These are phyloP conservation scores for Lichtheimia hyalospora DNA, from an alignment of 371 early-diverging fungal genomes.

Conservation along the genomic window DNA sequence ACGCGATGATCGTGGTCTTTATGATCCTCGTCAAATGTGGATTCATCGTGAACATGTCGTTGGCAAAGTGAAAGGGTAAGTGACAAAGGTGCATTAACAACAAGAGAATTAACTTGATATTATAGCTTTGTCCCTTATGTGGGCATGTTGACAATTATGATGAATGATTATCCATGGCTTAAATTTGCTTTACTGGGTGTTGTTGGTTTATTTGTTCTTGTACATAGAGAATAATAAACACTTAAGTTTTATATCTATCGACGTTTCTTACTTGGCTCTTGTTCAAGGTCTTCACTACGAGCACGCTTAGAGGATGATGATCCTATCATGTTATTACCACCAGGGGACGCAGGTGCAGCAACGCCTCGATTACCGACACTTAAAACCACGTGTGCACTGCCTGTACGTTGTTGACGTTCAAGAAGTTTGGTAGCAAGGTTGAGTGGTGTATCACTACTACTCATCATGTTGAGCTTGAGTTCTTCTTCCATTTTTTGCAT, in stretches of 20 bases:
- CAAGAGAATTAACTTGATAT: background rate
- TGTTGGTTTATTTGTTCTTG: constrained; percentile 72
- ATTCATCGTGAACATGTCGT: constrained; percentile 84
- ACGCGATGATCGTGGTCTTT: constrained; percentile 93
- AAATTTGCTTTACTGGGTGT: constrained; percentile 80
- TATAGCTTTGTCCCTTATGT: constrained; percentile 85
- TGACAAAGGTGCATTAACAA: too few species aligned
- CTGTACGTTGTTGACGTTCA: constrained; percentile 71
- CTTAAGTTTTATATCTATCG: background rate
- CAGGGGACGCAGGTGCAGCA: constrained; percentile 21
- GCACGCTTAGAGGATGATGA: constrained; percentile 5
- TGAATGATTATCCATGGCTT: constrained; percentile 94
- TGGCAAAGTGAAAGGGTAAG: constrained; percentile 84
- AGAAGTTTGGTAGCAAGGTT: constrained; percentile 74
- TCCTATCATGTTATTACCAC: background rate
- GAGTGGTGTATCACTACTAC: constrained; percentile 78
- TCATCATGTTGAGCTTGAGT: constrained; percentile 73
- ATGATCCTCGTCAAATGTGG: constrained; percentile 90
- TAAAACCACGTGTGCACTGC: constrained; percentile 81
- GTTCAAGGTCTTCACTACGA: constrained; percentile 6
- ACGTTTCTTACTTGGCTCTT: constrained; percentile 8
- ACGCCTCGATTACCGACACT: constrained; percentile 77
- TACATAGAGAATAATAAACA: constrained; percentile 53
- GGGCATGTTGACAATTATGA: constrained; percentile 95
- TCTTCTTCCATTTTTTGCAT: constrained; percentile 83